Evolutionary conservation across 768 basidiomycete genomes (phyloP).

Genomic region (Lactarius evosmus): DNA sequence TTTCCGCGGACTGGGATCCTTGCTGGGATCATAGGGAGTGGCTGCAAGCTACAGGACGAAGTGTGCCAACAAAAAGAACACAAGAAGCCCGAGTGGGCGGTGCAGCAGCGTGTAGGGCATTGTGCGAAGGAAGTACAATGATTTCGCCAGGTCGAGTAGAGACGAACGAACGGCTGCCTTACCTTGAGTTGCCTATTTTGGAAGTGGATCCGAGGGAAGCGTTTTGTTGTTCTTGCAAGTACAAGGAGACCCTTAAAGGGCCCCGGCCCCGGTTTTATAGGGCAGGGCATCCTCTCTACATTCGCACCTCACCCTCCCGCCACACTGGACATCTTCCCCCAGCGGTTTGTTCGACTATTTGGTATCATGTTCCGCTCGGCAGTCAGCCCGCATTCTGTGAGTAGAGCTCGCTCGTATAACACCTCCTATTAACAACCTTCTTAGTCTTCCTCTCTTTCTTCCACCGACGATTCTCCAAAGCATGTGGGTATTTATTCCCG

Average conservation of each 20-base stretch:
- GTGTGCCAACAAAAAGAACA: not conserved
- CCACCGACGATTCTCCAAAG: constrained; percentile 15
- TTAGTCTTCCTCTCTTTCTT: constrained; percentile 21
- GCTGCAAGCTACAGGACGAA: not conserved
- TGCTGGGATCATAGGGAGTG: not conserved
- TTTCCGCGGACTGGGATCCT: not conserved
- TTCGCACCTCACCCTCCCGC: not conserved
- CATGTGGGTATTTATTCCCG: constrained; percentile 7
- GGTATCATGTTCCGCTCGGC: constrained; percentile 14
- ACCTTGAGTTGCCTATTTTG: not conserved
- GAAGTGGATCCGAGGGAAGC: constrained; percentile 3
- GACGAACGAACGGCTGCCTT: not conserved
- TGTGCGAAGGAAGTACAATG: not conserved
- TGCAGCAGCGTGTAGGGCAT: not conserved
- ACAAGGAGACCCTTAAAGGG: constrained; percentile 24
- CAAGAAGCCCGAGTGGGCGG: not conserved
- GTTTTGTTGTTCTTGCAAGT: constrained; percentile 9
- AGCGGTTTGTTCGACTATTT: not conserved
- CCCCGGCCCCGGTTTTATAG: constrained; percentile 3
- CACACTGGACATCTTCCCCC: not conserved
- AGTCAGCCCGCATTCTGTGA: constrained; percentile 10
- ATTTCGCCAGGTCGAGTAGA: not conserved
- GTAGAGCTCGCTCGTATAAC: not conserved
- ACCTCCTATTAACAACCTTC: not conserved
- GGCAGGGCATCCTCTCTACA: not conserved